Evolutionary conservation across 2,329 filamentous ascomycete genomes (phyloP).

Genomic region (Scolecobasidium constrictum): DNA sequence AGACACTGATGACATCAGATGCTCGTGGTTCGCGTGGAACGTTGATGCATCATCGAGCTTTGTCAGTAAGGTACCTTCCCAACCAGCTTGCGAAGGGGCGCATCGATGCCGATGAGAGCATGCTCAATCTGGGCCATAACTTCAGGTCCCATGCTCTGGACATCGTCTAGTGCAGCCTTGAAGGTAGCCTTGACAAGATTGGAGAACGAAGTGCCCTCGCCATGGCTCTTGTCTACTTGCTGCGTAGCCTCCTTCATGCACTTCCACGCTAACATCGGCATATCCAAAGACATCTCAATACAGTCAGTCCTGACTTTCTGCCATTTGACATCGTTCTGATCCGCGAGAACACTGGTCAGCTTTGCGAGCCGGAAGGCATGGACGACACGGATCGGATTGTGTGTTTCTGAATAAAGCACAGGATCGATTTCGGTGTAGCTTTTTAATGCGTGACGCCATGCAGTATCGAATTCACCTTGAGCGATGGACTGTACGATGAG

Average conservation of each 20-base stretch:
- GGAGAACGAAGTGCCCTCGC: slow-evolving; percentile 28
- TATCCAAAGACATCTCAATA: slow-evolving; percentile 18
- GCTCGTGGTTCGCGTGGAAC: too few relatives aligned
- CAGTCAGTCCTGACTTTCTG: neutral
- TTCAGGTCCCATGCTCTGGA: slow-evolving; percentile 10
- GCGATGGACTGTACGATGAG: slow-evolving; percentile 39
- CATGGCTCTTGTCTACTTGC: slow-evolving; percentile 32
- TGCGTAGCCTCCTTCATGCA: slow-evolving; percentile 30
- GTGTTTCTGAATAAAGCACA: slow-evolving; percentile 33
- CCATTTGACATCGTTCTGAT: neutral
- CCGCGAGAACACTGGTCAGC: slow-evolving; percentile 21
- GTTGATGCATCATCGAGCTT: too few relatives aligned
- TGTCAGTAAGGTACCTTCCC: too few relatives aligned
- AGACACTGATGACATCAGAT: too few relatives aligned
- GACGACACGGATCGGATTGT: slow-evolving; percentile 44
- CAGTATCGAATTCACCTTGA: slow-evolving; percentile 27
- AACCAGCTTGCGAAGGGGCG: too few relatives aligned
- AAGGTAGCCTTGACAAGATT: slow-evolving; percentile 26
- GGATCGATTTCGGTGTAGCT: slow-evolving; percentile 42
- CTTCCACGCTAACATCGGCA: slow-evolving; percentile 30
- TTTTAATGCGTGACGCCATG: slow-evolving; percentile 41
- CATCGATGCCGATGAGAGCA: too few relatives aligned
- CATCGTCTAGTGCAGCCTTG: slow-evolving; percentile 23
- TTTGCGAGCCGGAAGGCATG: slow-evolving; percentile 32
- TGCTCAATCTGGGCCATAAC: neutral